Evolutionary conservation across 371 early-diverging fungal species (phyloP).

Genomic region (Mucor mucedo): DNA sequence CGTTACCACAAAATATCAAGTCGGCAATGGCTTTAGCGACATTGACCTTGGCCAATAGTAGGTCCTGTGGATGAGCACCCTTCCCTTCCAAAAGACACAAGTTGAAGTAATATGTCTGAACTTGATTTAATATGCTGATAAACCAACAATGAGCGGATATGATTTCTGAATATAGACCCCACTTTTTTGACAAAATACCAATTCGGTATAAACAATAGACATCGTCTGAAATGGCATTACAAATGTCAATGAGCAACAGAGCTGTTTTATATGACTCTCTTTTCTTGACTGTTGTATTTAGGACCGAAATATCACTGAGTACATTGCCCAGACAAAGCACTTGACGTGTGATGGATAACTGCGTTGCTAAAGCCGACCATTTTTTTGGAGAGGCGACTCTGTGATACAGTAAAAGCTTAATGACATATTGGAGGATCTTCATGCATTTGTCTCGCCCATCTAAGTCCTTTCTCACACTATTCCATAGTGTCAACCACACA

Average conservation of each 20-base stretch:
- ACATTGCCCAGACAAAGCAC: constrained; percentile 70
- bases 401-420: constrained; percentile 60
- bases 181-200: constrained; percentile 54
- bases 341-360: constrained; percentile 75
- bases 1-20: constrained; percentile 66
- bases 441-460: constrained; percentile 84
- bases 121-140: constrained; percentile 14
- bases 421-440: constrained; percentile 74
- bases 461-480: constrained; percentile 22
- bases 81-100: constrained; percentile 29
- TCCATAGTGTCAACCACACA: too few relatives aligned
- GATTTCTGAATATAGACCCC: constrained; percentile 52
- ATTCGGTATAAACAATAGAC: constrained; percentile 70
- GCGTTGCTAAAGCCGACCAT: constrained; percentile 58
- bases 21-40: constrained; percentile 57
- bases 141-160: constrained; percentile 64
- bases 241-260: constrained; percentile 40
- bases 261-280: not conserved
- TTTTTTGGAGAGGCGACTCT: constrained; percentile 38
- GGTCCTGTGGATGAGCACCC: constrained; percentile 25
- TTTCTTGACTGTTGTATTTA: constrained; percentile 4
- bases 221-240: constrained; percentile 75
- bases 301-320: constrained; percentile 54
- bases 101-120: too few relatives aligned
- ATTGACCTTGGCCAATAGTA: constrained; percentile 51